Base-by-base conservation (phyloP, 2,329 filamentous ascomycete species). In the Diaporthe australafricana region DNA sequence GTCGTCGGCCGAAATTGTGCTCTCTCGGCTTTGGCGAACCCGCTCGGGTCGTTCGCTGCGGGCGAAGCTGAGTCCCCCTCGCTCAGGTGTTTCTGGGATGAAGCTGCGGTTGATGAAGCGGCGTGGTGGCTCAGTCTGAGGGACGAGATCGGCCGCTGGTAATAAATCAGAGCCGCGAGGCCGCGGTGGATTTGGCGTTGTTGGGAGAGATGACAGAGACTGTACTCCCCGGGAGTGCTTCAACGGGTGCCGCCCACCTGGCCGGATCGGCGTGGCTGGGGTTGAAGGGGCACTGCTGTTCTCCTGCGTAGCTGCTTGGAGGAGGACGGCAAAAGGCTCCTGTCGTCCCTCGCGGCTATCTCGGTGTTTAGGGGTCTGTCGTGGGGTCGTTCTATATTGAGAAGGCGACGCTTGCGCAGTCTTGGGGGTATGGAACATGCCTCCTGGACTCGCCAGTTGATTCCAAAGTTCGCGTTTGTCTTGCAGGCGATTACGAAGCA, bases 391-490 rank as follows among this genome's bases (percentile, higher is more conserved):
- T 17, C 86, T 83, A 57, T 79, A 79, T 74, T 87, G 86, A 40
- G 84, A 80, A 4, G 87, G 85, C 27, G 83, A 79, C 17, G 79
- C 77, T 38, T 79, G 76, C 77, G 88, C 80, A 74, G 86, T 81
- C 83, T 87, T 83, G 75, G 91, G 90, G 2, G 89, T 91, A 73
- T 93, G 88, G 70, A 91, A 91, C 42, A 90, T 89, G 65, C 90
- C 91, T 17, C 93, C 92, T 1, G 94, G 93, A 76, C 93, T 92
- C 77, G 93, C 92, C 62, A 97, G 89, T 78, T 89, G 88, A 72
- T 94, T 93, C 77, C 97, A 91, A 78, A 97, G 95, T 79, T 97
- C 93, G 74, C 96, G 88, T 79, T 98, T 98, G 80, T 97, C 94
- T 52, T 93, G 90, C 75, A 98, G 97, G 25, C 96, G 92, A 74